These are phyloP conservation scores for Parsonsia alboflavescens DNA, from an alignment of 257 asterid species.

Conservation along the genomic window DNA sequence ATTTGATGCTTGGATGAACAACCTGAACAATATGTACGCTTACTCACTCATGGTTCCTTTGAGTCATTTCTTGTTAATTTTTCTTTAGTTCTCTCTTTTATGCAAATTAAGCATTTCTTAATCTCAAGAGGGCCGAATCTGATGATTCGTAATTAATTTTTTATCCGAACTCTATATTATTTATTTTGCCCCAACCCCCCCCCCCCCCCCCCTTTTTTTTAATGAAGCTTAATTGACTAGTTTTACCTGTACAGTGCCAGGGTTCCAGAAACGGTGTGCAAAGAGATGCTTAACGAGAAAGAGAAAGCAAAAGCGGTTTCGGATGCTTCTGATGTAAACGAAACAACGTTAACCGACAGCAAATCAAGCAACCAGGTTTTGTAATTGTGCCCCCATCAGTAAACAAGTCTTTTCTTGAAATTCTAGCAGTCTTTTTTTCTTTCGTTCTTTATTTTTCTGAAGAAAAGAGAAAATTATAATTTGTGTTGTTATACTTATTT, in stretches of 20 bases:
- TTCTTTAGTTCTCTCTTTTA: too few relatives aligned
- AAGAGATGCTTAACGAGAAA: not conserved
- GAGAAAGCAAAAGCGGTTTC: not conserved
- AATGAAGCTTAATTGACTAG: not conserved
- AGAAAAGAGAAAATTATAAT: too few relatives aligned
- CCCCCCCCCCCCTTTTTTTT: too few relatives aligned
- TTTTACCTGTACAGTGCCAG: not conserved
- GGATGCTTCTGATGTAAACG: not conserved
- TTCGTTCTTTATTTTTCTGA: not conserved
- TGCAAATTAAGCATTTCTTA: too few relatives aligned
- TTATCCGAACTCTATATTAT: not conserved
- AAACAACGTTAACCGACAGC: not conserved
- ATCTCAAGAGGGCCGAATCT: not conserved
- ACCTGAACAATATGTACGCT: not conserved
- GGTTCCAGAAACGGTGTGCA: not conserved
- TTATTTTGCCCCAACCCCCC: too few relatives aligned
- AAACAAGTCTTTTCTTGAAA: not conserved
- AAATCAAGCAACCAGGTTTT: too few relatives aligned
- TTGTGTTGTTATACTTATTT: too few relatives aligned
- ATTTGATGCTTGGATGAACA: constrained; percentile 3
- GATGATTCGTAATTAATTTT: too few relatives aligned
- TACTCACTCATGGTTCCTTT: not conserved
- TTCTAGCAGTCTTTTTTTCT: not conserved
- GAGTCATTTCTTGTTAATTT: not conserved
- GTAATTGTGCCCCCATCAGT: too few relatives aligned